Evolutionary conservation across 768 basidiomycete species (phyloP), one percentile per base, ranked within the genome.

Genomic region (Crassisporium funariophilum): DNA sequence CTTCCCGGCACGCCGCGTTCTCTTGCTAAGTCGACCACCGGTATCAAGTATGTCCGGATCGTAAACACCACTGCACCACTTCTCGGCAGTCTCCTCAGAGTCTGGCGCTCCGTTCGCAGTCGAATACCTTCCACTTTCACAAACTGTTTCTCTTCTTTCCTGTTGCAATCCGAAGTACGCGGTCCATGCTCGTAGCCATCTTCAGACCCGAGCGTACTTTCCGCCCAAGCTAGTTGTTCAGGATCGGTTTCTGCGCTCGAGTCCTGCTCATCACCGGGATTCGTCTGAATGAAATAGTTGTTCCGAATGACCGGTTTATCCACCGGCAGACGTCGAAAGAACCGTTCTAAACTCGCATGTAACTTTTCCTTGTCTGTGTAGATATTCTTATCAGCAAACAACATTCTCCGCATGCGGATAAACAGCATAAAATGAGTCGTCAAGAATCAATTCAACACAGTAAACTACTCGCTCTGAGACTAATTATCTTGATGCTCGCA

Each of bases 281-380:
- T 51, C 35, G 65, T 55, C 55, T 75, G 72, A 31, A 73, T 53
- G 50, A 69, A 69, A 64, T 84, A 88, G 64, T 91, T 90, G 67
- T 84, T 84, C 41, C 89, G 79, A 47, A 74, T 64, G 39, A 90
- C 82, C 6, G 86, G 82, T 62, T 86, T 83, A 62, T 86, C 81
- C 35, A 85, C 72, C 20, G 78, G 52, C 57, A 90, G 61, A 40
- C 82, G 77, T 54, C 72, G 76, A 72, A 91, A 87, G 71, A 84
- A 91, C 40, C 85, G 77, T 52, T 76, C 79, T 69, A 88, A 73
- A 56, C 82, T 84, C 22, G 63, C 66, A 47, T 87, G 75, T 24
- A 89, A 71, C 60, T 81, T 84, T 50, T 79, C 78, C 58, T 75
- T 64, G 60, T 83, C 83, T 84, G 61, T 19, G 41, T 20, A 38